A percentile compares a stretch with the other conserved stretches of the same genome.
Evolutionary conservation across 2,329 filamentous ascomycete genomes (phyloP).

Genomic region (Exophiala aquamarina): DNA sequence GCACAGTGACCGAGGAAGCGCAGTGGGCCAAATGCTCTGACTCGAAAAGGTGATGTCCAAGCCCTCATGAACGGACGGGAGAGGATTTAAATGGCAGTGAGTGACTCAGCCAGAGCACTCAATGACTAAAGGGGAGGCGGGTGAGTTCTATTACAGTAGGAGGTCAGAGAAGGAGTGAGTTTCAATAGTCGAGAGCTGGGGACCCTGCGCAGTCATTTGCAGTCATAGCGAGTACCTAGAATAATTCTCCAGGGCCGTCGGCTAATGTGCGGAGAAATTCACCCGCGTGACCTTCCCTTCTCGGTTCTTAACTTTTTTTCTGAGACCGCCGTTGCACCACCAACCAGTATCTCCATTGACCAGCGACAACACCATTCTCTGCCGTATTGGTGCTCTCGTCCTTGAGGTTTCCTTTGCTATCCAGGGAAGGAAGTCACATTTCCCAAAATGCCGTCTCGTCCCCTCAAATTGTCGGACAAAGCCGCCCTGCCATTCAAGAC

Average conservation of each 20-base stretch:
- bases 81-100: not conserved
- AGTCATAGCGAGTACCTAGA: too few relatives aligned
- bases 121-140: constrained; percentile 4
- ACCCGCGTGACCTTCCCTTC: not conserved
- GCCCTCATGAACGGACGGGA: constrained; percentile 19
- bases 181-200: constrained; percentile 1
- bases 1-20: constrained; percentile 31
- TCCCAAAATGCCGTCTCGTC: constrained; percentile 46
- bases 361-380: too few relatives aligned
- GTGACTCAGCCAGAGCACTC: not conserved
- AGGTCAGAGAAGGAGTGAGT: constrained; percentile 1
- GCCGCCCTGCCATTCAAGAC: constrained; percentile 51
- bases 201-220: too few relatives aligned
- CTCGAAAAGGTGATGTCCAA: constrained; percentile 13
- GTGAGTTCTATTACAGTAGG: too few relatives aligned
- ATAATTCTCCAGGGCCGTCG: too few relatives aligned
- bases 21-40: constrained; percentile 32
- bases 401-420: constrained; percentile 1
- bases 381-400: too few relatives aligned
- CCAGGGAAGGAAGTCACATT: not conserved
- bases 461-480: constrained; percentile 30
- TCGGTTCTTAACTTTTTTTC: constrained; percentile 5
- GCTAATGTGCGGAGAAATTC: too few relatives aligned
- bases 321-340: too few relatives aligned
- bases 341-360: not conserved